Evolutionary conservation across 495 filamentous ascomycete species (phyloP).

Genomic region (Trichocladium uniseriatum): DNA sequence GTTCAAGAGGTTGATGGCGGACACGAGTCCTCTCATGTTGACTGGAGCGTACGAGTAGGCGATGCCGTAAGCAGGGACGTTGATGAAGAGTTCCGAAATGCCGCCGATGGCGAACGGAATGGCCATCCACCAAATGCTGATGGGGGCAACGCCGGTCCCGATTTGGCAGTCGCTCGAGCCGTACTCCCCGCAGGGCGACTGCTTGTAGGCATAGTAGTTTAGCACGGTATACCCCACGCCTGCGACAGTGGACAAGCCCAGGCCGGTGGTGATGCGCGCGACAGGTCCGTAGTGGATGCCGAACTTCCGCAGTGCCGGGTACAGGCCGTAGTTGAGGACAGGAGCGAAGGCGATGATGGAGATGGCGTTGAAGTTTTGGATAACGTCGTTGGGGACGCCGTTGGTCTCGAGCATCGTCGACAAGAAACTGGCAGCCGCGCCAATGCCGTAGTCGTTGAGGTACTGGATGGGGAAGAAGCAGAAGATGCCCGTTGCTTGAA

Average conservation of each 20-base stretch:
- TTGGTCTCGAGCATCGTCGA: slow-evolving; percentile 54
- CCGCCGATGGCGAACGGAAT: slow-evolving; percentile 47
- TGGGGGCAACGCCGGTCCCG: slow-evolving; percentile 41
- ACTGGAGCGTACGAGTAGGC: slow-evolving; percentile 62
- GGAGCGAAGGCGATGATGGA: slow-evolving; percentile 62
- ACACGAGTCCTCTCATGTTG: slow-evolving; percentile 60
- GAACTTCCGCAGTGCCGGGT: slow-evolving; percentile 55
- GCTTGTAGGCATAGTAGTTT: slow-evolving; percentile 61
- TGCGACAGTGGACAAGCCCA: slow-evolving; percentile 53
- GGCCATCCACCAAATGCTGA: slow-evolving; percentile 42
- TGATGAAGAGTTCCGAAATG: slow-evolving; percentile 59
- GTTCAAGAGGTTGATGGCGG: slow-evolving; percentile 54
- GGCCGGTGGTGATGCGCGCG: slow-evolving; percentile 64
- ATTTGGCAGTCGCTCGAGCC: slow-evolving; percentile 33
- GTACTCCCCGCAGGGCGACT: slow-evolving; percentile 41
- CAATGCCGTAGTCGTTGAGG: slow-evolving; percentile 49
- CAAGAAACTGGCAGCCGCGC: slow-evolving; percentile 40
- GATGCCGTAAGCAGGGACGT: slow-evolving; percentile 62
- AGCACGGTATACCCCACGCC: slow-evolving; percentile 60
- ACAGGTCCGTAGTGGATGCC: slow-evolving; percentile 61
- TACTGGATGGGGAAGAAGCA: slow-evolving; percentile 64
- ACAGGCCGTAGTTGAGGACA: slow-evolving; percentile 53
- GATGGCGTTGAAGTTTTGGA: slow-evolving; percentile 68
- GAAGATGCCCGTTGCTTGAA: slow-evolving; percentile 51
- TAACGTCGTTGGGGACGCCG: slow-evolving; percentile 67